Evolutionary conservation across 495 filamentous ascomycete genomes (phyloP).

Genomic region (Talaromyces ruber): DNA sequence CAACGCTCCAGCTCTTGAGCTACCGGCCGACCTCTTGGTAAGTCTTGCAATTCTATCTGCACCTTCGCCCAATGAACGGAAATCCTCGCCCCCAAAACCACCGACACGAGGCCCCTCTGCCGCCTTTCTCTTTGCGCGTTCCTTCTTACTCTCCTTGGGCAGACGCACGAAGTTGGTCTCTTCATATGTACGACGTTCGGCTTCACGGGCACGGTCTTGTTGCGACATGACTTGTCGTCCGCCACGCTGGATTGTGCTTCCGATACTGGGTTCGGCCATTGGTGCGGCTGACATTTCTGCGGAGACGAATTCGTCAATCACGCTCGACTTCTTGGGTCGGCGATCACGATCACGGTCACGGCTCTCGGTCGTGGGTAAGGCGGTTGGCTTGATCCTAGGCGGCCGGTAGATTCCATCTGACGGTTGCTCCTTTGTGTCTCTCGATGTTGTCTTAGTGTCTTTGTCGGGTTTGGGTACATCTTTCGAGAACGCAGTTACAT

Average conservation of each 20-base stretch:
- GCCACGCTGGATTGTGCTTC: conserved; percentile 64
- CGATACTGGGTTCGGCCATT: conserved; percentile 71
- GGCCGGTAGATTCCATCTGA: conserved; percentile 68
- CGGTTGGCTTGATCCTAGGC: conserved; percentile 71
- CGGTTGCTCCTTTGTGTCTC: conserved; percentile 9
- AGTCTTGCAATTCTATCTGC: conserved; percentile 67
- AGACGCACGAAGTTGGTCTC: conserved; percentile 80
- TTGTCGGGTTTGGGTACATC: conserved; percentile 16
- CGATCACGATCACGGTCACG: conserved; percentile 52
- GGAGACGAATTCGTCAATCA: conserved; percentile 77
- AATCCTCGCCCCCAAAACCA: conserved; percentile 77
- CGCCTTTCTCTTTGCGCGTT: conserved; percentile 35
- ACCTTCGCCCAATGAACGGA: conserved; percentile 68
- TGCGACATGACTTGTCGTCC: conserved; percentile 67
- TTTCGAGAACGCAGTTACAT: conserved; percentile 48
- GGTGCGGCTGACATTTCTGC: conserved; percentile 73
- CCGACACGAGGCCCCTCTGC: conserved; percentile 41
- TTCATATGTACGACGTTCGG: conserved; percentile 69
- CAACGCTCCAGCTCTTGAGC: conserved; percentile 41
- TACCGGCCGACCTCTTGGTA: conserved; percentile 47
- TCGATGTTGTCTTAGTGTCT: conserved; percentile 12
- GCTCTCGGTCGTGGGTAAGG: conserved; percentile 49
- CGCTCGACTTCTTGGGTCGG: conserved; percentile 52
- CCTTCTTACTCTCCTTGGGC: conserved; percentile 74
- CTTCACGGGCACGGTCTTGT: conserved; percentile 59